phyloP scores from a whole-genome alignment of 2,329 filamentous ascomycete species.

The Cladophialophora chaetospira region DNA sequence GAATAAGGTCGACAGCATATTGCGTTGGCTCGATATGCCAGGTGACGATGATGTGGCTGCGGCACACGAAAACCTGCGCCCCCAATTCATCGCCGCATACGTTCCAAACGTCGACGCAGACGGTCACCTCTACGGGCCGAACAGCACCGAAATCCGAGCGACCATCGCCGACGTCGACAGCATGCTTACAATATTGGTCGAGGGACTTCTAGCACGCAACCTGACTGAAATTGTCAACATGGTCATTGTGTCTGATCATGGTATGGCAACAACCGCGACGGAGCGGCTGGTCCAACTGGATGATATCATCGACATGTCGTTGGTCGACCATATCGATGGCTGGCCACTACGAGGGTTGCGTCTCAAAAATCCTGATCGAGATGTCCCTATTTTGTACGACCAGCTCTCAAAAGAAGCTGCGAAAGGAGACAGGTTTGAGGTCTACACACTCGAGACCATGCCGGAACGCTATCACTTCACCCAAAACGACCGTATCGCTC shows the following conservation, averaged over 20 bases:
- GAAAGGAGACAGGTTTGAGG: conserved; percentile 66
- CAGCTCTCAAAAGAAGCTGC: conserved; percentile 53
- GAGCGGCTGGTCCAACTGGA: conserved; percentile 84
- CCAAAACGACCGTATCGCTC: conserved; percentile 84
- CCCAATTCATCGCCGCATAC: conserved; percentile 91
- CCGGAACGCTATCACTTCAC: conserved; percentile 89
- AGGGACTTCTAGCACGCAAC: conserved; percentile 76
- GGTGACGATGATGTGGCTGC: conserved; percentile 63
- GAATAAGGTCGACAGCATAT: conserved; percentile 75
- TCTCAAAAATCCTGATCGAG: conserved; percentile 65
- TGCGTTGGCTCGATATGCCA: conserved; percentile 82
- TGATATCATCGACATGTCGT: conserved; percentile 74
- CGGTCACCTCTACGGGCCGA: conserved; percentile 87
- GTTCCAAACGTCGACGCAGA: conserved; percentile 88
- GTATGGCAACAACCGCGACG: conserved; percentile 91
- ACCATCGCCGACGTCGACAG: conserved; percentile 79
- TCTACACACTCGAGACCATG: conserved; percentile 88
- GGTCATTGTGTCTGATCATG: conserved; percentile 94
- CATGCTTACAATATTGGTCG: conserved; percentile 77
- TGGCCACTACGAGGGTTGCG: conserved; percentile 92
- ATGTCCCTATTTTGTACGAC: conserved; percentile 69
- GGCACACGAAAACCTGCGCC: conserved; percentile 60
- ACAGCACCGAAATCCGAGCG: conserved; percentile 82
- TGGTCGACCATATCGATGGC: conserved; percentile 84
- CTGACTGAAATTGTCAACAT: conserved; percentile 89